phyloP scores from a whole-genome alignment of 495 filamentous ascomycete genomes.

The Neurospora hispaniola region DNA sequence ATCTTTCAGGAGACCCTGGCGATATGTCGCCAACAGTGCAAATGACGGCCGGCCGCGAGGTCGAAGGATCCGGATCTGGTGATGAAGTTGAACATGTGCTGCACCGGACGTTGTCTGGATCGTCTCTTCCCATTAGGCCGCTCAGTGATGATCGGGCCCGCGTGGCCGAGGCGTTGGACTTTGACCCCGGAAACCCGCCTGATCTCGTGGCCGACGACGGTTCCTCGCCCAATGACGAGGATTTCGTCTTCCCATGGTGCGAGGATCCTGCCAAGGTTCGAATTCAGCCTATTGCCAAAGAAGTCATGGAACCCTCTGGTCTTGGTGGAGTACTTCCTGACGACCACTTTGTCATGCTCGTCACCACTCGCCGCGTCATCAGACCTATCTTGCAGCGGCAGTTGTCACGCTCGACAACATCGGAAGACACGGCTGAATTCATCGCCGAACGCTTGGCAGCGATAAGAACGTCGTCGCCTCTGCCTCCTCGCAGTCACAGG shows the following conservation, averaged over 20 bases:
- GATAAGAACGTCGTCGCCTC: conserved; percentile 27
- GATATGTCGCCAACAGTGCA: conserved; percentile 28
- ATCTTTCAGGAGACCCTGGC: conserved; percentile 55
- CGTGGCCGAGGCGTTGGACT: conserved; percentile 7
- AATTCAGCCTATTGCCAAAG: conserved; percentile 31
- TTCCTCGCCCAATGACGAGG: conserved; percentile 16
- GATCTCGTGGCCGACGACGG: conserved; percentile 19
- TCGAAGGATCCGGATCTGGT: conserved; percentile 1
- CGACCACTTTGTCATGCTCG: conserved; percentile 54
- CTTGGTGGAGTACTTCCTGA: conserved; percentile 53
- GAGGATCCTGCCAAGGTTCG: conserved; percentile 16
- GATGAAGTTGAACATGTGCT: not conserved
- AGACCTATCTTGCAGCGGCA: not conserved
- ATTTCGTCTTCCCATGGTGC: conserved; percentile 28
- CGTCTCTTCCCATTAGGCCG: conserved; percentile 32
- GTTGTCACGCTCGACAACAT: conserved; percentile 4
- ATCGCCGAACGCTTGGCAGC: conserved; percentile 27
- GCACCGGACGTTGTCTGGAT: conserved; percentile 30
- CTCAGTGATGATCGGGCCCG: conserved; percentile 22
- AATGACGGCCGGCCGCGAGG: conserved; percentile 27
- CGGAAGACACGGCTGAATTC: conserved; percentile 21
- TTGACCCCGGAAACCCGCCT: conserved; percentile 9
- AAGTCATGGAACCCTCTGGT: conserved; percentile 50
- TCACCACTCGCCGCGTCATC: conserved; percentile 38
- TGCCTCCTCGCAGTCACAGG: not conserved